Evolutionary conservation across 2,329 filamentous ascomycete species (phyloP), one percentile per base, ranked within the genome.

Genomic region (Sphaerostilbella broomeana): DNA sequence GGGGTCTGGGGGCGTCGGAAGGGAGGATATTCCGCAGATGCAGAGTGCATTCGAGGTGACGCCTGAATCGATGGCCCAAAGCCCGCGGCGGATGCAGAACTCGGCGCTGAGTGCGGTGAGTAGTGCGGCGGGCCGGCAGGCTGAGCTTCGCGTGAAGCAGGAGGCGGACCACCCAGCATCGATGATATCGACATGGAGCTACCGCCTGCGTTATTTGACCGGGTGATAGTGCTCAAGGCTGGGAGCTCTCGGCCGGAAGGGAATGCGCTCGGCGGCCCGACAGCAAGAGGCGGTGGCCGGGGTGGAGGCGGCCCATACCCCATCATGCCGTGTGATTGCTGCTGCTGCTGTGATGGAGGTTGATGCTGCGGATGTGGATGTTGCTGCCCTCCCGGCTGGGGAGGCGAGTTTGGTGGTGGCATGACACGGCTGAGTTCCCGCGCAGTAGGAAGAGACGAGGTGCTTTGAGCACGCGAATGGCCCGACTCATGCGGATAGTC

Each of bases 1-100:
- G 84, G 84, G 0, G 83, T 87, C 42, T 84, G 79, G 3, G 83
- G 83, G 44, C 82, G 71, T 46, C 81, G 72, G 56, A 75, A 82
- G 5, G 73, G 69, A 36, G 64, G 66, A 45, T 83, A 82, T 13
- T 84, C 80, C 44, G 75, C 61, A 0, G 70, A 65, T 3, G 70
- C 62, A 18, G 69, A 68, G 42, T 69, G 70, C 64, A 78, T 70
- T 27, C 71, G 64, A 4, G 75, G 75, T 11, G 75, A 79, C 2
- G 70, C 71, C 44, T 77, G 73, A 3, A 76, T 56, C 2, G 71
- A 54, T 12, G 67, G 56, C 32, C 66, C 64, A 52, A 69, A 77
- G 10, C 61, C 56, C 2, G 71, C 62, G 1, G 62, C 70, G 3
- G 70, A 61, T 10, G 57, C 58, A 12, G 67, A 59, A 29, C 48